Evolutionary conservation across 139 green algal genomes (phyloP), one percentile per base, ranked within the genome.

Genomic region (Chlamydomonas sphaeroides): DNA sequence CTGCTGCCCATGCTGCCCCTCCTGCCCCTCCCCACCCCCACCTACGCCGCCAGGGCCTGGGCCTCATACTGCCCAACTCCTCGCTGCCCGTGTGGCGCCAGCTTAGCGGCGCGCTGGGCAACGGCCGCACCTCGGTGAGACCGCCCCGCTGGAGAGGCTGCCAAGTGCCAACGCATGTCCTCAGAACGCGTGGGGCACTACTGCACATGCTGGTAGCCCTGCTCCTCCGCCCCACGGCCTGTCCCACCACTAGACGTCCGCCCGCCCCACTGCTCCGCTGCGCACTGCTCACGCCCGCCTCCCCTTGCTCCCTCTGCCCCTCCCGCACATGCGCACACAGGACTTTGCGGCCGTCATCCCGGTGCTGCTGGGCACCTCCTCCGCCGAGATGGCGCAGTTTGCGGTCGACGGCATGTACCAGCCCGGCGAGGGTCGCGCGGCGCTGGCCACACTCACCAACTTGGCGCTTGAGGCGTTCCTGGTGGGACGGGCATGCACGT

Each of bases 51-150:
- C 75, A 82, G 75, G 39, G 32, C 32, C 75, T 82, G 61, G 75
- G 75, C 51, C 10, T 82, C 62, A 61, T 48, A 21, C 42, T 82
- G 61, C 75, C 75, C n/a, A n/a, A 17, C 62, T 41, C n/a, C 72
- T 57, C 53, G 32, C 56, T 80, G 26, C 30, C 53, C 72, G 56
- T 39, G 4, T 80, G 74, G 74, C 15, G 6, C 41, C 17, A n/a
- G 5, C 36, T 70, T 18, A n/a, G n/a, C 25, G 57, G 70, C 21
- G 57, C 74, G 6, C 39, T 80, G 14, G 17, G 25, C 17, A 33
- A n/a, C 59, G 56, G 25, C 14, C 25, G 26, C 56, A n/a, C n/a
- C n/a, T n/a, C n/a, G n/a, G n/a, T n/a, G n/a, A n/a, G n/a, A n/a
- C n/a, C n/a, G n/a, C n/a, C n/a, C n/a, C n/a, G n/a, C n/a, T n/a